Base-by-base conservation (phyloP, 768 basidiomycete genomes). In the Leccinum uliginosum region DNA sequence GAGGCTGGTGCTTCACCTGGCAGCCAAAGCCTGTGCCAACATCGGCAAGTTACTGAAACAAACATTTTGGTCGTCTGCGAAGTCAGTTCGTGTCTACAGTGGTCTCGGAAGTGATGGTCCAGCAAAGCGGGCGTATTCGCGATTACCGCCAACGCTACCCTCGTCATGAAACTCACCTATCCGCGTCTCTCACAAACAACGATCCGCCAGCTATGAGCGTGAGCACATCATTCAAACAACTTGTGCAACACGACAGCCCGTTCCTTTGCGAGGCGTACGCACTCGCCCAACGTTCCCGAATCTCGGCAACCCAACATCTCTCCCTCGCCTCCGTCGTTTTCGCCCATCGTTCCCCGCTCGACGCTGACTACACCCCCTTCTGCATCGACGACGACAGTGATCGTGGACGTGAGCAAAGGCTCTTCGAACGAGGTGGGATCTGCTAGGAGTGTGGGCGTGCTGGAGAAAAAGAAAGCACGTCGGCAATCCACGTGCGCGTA, bases 391-490 rank as follows among this genome's bases (percentile, higher is more conserved):
- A 87, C 74, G 32, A 94, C 70, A 2, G 85, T 83, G 54, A 93
- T 66, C 0, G 80, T 79, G 0, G 91, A 86, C 14, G 89, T 84
- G 53, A 94, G 80, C 7, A 97, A 77, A 0, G 91, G 89, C 62
- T 93, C 88, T 73, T 98, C 96, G 69, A 96, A 97, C 1, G 92
- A 78, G 0, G 92, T 89, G 1, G 93, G 91, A 71, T 98, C 96
- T 0, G 86, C 77, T 4, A 98, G 74, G 10, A 95, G 68, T 24
- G 82, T 76, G 50, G 81, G 80, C 30, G 53, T 59, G 24, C 62
- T 66, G 19, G 23, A 43, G 17, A 43, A 19, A 38, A 9, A 8
- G 46, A 29, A 21, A 24, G 23, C 23, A 26, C 23, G 29, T 67
- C 47, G 17, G 9, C 17, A 38, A 19, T 19, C n/a, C 61, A 51